These are phyloP conservation scores for Linum lewisii DNA, from an alignment of 345 rosid genomes.

Conservation along the genomic window DNA sequence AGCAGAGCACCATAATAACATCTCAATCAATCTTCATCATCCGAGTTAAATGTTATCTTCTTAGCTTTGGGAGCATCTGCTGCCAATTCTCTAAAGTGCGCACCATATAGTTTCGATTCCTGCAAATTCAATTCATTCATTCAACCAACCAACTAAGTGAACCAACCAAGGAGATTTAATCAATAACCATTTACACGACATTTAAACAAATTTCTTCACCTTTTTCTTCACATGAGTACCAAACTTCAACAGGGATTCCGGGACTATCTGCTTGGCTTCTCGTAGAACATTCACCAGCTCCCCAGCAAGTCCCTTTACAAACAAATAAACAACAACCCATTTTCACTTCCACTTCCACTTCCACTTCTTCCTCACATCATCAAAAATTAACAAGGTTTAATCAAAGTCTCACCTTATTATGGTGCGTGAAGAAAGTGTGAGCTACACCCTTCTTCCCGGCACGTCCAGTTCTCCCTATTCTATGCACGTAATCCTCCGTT, in stretches of 20 bases:
- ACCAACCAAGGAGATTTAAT: no score
- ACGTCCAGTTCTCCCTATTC: slow-evolving; percentile 93
- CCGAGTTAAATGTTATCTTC: slow-evolving; percentile 65
- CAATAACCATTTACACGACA: no score
- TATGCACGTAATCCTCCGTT: slow-evolving; percentile 89
- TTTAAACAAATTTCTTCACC: no score
- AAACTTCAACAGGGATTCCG: slow-evolving; percentile 68
- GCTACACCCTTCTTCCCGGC: slow-evolving; percentile 98
- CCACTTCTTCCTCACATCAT: background rate
- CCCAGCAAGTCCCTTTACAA: slow-evolving; percentile 72
- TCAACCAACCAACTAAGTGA: no score
- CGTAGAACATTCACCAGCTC: slow-evolving; percentile 88
- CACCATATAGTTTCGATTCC: slow-evolving; percentile 95
- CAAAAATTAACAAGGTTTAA: background rate
- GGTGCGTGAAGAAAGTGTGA: slow-evolving; percentile 83
- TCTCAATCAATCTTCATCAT: slow-evolving; percentile 71
- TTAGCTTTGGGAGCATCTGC: slow-evolving; percentile 87
- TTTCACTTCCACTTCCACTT: background rate
- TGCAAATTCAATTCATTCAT: slow-evolving; percentile 16
- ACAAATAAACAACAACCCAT: slow-evolving; percentile 6
- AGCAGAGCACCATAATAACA: no score
- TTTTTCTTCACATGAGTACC: slow-evolving; percentile 96
- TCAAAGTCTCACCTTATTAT: slow-evolving; percentile 50
- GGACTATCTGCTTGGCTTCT: slow-evolving; percentile 88
- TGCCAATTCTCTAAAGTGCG: slow-evolving; percentile 80